phyloP scores from a whole-genome alignment of 2,329 filamentous ascomycete genomes.

The Immersiporthe knoxdaviesiana region DNA sequence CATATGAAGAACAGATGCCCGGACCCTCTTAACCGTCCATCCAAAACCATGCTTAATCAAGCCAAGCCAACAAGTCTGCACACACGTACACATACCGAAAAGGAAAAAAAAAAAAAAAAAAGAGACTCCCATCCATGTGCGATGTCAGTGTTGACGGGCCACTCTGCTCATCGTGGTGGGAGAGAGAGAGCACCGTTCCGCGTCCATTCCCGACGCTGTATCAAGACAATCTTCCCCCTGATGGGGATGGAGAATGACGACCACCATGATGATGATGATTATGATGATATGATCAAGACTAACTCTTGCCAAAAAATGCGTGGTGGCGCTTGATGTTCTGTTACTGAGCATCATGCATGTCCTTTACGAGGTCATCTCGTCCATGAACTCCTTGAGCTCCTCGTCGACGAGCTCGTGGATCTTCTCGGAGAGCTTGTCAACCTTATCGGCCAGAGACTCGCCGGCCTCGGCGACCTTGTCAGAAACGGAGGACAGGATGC shows the following conservation, averaged over 20 bases:
- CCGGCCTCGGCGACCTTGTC: constrained; percentile 59
- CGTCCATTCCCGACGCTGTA: constrained; percentile 6
- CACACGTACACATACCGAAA: background rate
- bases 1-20: constrained; percentile 14
- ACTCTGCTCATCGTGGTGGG: background rate
- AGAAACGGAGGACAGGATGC: constrained; percentile 54
- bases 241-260: background rate
- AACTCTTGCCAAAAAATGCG: constrained; percentile 5
- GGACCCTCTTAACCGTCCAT: constrained; percentile 4
- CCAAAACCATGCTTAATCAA: constrained; percentile 1
- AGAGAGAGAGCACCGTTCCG: constrained; percentile 12
- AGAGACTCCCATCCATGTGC: constrained; percentile 14
- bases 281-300: background rate
- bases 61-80: constrained; percentile 15
- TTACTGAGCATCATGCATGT: background rate
- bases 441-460: constrained; percentile 58
- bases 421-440: constrained; percentile 65
- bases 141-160: constrained; percentile 12
- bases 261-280: background rate
- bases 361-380: constrained; percentile 49
- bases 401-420: constrained; percentile 64
- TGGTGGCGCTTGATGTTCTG: background rate
- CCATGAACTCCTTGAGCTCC: constrained; percentile 63
- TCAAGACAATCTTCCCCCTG: background rate
- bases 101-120: background rate